A percentile compares a stretch with the other conserved stretches of the same genome.
phyloP scores from a whole-genome alignment of 495 filamentous ascomycete species.

The Aspergillus avenaceus region DNA sequence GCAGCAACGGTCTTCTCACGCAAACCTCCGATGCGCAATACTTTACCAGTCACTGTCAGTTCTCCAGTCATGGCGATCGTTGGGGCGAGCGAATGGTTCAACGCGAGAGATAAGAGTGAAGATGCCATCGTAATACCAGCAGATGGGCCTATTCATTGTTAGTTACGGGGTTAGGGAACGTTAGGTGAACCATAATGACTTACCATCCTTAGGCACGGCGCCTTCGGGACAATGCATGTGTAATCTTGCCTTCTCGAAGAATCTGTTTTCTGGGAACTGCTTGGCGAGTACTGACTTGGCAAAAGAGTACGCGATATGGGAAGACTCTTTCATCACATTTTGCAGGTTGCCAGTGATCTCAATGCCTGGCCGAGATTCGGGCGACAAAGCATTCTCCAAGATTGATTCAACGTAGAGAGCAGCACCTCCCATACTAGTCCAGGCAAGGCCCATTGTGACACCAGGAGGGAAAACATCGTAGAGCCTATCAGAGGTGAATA shows the following conservation, averaged over 20 bases:
- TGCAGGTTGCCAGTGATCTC: conserved; percentile 93
- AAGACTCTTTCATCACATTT: conserved; percentile 97
- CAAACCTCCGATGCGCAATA: conserved; percentile 90
- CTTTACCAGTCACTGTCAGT: conserved; percentile 95
- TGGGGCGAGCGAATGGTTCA: conserved; percentile 73
- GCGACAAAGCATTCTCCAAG: conserved; percentile 71
- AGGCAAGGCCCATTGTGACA: conserved; percentile 97
- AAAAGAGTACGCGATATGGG: conserved; percentile 91
- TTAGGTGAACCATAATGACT: conserved; percentile 15
- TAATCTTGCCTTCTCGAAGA: conserved; percentile 93
- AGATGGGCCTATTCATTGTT: conserved; percentile 58
- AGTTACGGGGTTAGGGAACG: conserved; percentile 7
- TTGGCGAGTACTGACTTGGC: conserved; percentile 83
- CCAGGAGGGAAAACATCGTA: conserved; percentile 95
- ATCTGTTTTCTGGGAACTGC: conserved; percentile 81
- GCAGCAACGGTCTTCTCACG: conserved; percentile 99
- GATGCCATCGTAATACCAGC: conserved; percentile 98
- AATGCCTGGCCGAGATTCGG: conserved; percentile 68
- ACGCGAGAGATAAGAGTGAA: conserved; percentile 75
- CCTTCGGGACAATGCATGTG: conserved; percentile 98
- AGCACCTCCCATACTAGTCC: conserved; percentile 96
- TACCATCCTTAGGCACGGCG: conserved; percentile 90
- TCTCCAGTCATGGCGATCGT: conserved; percentile 98
- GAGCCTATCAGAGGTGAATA: conserved; percentile 92
- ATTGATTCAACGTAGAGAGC: conserved; percentile 98